Evolutionary conservation across 495 filamentous ascomycete species (phyloP), one percentile per base, ranked within the genome.

Genomic region (Entonaema liquescens): DNA sequence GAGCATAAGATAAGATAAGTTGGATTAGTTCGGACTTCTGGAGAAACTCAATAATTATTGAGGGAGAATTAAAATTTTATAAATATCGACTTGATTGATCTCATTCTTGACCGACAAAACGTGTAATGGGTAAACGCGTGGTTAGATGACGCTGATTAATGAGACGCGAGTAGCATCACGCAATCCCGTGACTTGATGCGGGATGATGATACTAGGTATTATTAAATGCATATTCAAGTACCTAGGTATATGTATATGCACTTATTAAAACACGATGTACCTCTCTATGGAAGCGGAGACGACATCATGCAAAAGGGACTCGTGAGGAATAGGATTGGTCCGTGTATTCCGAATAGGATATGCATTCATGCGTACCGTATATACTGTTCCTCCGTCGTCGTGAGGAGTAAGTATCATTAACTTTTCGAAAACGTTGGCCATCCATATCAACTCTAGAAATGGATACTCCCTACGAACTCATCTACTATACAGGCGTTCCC

Each of bases 401-500:
- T 33, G 31, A 33, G 31, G 31, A 38, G 35, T 13, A 38, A 38
- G 13, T 38, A 38, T 15, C 1, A 38, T 15, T 12, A 38, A 38
- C 9, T 13, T 13, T 38, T 13, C 33, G 35, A 1, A 38, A 38
- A 38, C 35, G 3, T 15, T 11, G 35, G 12, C 35, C 13, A 15
- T 12, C 11, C 13, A 38, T 38, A 15, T 79, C 77, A 2, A 62
- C 74, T 58, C 5, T 33, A 33, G 11, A 9, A 33, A 82, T 81
- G 72, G 78, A 81, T 59, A 76, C 77, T 21, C 78, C 81, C 0
- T 86, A 89, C 79, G 77, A 86, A 42, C 86, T 90, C 50, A 78
- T 89, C 76, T 91, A 92, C 83, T 88, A 86, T 83, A 87, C 88
- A 29, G 74, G 76, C 35, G 76, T 89, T 47, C 89, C 90, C 57